These are phyloP conservation scores for Neonectria hederae DNA, from an alignment of 2,329 filamentous ascomycete genomes.

Conservation along the genomic window DNA sequence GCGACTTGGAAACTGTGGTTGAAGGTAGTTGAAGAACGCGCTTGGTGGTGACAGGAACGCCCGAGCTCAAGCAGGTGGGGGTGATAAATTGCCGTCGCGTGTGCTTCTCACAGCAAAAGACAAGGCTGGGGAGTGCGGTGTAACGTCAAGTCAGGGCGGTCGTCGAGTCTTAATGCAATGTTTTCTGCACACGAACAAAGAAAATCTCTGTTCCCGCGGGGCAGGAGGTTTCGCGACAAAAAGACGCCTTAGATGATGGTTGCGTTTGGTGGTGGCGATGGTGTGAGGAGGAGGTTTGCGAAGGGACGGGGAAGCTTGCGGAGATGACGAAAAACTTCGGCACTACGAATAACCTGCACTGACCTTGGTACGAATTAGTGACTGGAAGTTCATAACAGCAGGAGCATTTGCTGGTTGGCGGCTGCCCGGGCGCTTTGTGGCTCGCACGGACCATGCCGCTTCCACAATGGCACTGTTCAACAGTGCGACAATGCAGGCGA, in stretches of 20 bases:
- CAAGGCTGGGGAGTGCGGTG: constrained; percentile 2
- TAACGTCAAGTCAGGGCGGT: constrained; percentile 1
- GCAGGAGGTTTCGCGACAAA: constrained; percentile 2
- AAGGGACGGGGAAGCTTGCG: constrained; percentile 8
- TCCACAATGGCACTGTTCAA: neutral
- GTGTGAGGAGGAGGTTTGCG: constrained; percentile 36
- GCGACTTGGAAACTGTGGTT: constrained; percentile 5
- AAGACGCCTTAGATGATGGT: neutral
- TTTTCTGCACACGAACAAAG: neutral
- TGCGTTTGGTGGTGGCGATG: constrained; percentile 28
- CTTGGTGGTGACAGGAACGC: constrained; percentile 13
- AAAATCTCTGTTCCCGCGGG: neutral
- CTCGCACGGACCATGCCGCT: neutral
- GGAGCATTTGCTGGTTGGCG: constrained; percentile 4
- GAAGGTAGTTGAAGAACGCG: constrained; percentile 6
- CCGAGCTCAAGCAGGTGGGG: constrained; percentile 17
- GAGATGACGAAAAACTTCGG: constrained; percentile 24
- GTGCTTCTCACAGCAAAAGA: constrained; percentile 8
- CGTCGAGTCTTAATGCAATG: neutral
- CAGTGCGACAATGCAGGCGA: neutral
- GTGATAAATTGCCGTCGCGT: constrained; percentile 23
- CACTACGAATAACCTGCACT: constrained; percentile 7
- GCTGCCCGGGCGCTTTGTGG: neutral
- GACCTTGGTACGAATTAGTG: constrained; percentile 16
- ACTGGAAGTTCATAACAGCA: constrained; percentile 11